Percentiles rank a stretch among this genome's conserved stretches.
Evolutionary conservation across 345 rosid genomes (phyloP).

Genomic region (Brassica carinata): DNA sequence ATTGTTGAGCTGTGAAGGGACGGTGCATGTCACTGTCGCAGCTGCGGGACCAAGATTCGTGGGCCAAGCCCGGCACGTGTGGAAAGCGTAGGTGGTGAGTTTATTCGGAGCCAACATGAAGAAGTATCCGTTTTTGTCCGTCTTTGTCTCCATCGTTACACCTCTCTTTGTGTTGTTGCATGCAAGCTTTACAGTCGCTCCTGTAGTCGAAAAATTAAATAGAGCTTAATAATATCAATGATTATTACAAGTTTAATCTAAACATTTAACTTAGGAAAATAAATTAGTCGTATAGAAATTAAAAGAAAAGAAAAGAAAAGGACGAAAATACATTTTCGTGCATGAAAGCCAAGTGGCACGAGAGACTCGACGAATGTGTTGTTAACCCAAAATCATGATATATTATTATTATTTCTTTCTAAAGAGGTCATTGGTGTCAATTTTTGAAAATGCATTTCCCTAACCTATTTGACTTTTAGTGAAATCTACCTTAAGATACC

Average conservation of each 20-base stretch:
- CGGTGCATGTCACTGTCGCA: constrained; percentile 38
- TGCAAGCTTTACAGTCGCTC: constrained; percentile 63
- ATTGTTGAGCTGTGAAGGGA: constrained; percentile 56
- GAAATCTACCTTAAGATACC: background rate
- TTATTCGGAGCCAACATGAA: constrained; percentile 63
- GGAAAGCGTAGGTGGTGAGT: constrained; percentile 69
- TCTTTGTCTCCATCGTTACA: constrained; percentile 36
- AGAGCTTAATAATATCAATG: background rate
- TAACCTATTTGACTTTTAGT: background rate
- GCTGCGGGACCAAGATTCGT: constrained; percentile 42
- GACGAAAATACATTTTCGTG: background rate
- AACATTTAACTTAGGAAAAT: background rate
- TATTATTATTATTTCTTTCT: background rate
- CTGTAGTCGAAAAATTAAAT: constrained; percentile 37
- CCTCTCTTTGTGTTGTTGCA: constrained; percentile 70
- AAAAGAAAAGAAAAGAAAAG: background rate
- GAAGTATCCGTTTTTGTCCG: constrained; percentile 90
- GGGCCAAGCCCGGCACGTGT: constrained; percentile 64
- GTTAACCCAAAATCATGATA: background rate
- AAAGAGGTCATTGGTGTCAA: background rate
- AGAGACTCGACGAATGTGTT: constrained; percentile 11
- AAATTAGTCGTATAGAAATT: background rate
- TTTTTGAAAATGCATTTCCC: background rate
- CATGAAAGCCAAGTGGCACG: constrained; percentile 38
- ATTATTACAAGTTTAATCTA: background rate